Evolutionary conservation across 306 rosid species (phyloP).

Genomic region (Gastrolobium villosum): DNA sequence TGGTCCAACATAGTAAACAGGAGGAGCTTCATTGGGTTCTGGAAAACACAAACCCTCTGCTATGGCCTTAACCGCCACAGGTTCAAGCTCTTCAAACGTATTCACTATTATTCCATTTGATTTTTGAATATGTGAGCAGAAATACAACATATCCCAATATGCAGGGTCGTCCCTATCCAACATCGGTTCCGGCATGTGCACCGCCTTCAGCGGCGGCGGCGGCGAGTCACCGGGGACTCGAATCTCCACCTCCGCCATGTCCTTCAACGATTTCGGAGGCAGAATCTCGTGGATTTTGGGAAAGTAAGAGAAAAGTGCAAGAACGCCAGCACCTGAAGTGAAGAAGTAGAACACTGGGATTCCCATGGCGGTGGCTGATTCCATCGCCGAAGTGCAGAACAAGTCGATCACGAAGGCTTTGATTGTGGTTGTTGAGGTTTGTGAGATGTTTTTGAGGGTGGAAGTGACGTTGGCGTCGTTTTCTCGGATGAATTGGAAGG

Average conservation of each 20-base stretch:
- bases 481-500: background rate
- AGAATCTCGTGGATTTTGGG: conserved; percentile 1
- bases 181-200: conserved; percentile 30
- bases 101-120: conserved; percentile 46
- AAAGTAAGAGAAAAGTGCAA: conserved; percentile 21
- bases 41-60: conserved; percentile 40
- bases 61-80: conserved; percentile 30
- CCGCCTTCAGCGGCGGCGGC: conserved; percentile 19
- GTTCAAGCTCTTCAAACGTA: conserved; percentile 41
- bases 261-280: conserved; percentile 27
- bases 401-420: conserved; percentile 42
- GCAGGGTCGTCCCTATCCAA: conserved; percentile 38
- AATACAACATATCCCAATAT: conserved; percentile 41
- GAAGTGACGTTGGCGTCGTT: conserved; percentile 33
- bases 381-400: conserved; percentile 39
- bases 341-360: conserved; percentile 48
- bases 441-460: conserved; percentile 11
- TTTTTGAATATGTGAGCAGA: background rate
- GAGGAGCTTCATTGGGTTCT: background rate
- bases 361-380: background rate
- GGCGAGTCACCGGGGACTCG: conserved; percentile 33
- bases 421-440: background rate
- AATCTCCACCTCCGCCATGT: conserved; percentile 34
- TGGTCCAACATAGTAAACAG: conserved; percentile 44
- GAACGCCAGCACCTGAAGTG: conserved; percentile 45